These are phyloP conservation scores for Tanozyma kutaoensis DNA, from an alignment of 805 yeast species.

Conservation along the genomic window DNA sequence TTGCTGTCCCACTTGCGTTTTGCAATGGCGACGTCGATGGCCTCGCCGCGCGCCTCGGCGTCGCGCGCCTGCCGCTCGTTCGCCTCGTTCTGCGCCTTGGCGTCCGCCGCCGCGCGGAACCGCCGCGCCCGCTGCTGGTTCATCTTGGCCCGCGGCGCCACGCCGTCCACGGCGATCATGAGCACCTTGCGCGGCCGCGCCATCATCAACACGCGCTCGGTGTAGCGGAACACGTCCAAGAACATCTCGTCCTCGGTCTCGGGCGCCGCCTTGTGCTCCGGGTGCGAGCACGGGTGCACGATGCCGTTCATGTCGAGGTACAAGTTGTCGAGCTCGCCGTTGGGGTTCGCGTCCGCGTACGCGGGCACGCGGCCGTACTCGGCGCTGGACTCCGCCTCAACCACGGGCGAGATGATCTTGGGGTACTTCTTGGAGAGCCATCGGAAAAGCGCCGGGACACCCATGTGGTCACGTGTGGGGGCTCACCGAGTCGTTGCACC, in stretches of 20 bases:
- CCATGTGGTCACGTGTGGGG: too few species aligned
- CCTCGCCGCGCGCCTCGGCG: slow-evolving; percentile 52
- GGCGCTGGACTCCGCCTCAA: slow-evolving; percentile 57
- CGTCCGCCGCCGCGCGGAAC: slow-evolving; percentile 85
- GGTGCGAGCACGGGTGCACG: slow-evolving; percentile 98
- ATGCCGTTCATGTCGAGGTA: slow-evolving; percentile 98
- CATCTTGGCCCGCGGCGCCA: slow-evolving; percentile 97
- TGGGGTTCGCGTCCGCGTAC: slow-evolving; percentile 72
- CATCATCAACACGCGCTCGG: slow-evolving; percentile 83
- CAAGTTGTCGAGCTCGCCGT: slow-evolving; percentile 89
- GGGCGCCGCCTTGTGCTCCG: slow-evolving; percentile 93
- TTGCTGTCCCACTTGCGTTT: slow-evolving; percentile 89
- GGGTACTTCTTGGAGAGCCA: slow-evolving; percentile 94
- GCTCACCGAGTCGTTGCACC: too few species aligned
- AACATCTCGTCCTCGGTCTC: slow-evolving; percentile 96
- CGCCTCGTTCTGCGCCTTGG: slow-evolving; percentile 63
- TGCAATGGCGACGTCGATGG: slow-evolving; percentile 63
- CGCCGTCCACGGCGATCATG: slow-evolving; percentile 97
- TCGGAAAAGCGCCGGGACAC: slow-evolving; percentile 96
- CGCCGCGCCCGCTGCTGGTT: slow-evolving; percentile 93
- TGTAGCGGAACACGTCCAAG: slow-evolving; percentile 81
- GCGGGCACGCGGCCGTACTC: slow-evolving; percentile 12
- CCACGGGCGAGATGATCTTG: slow-evolving; percentile 80
- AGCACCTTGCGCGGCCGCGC: slow-evolving; percentile 90
- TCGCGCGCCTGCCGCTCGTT: slow-evolving; percentile 47